These are phyloP conservation scores for Fusarium hainanense DNA, from an alignment of 2,329 filamentous ascomycete species.

Conservation along the genomic window DNA sequence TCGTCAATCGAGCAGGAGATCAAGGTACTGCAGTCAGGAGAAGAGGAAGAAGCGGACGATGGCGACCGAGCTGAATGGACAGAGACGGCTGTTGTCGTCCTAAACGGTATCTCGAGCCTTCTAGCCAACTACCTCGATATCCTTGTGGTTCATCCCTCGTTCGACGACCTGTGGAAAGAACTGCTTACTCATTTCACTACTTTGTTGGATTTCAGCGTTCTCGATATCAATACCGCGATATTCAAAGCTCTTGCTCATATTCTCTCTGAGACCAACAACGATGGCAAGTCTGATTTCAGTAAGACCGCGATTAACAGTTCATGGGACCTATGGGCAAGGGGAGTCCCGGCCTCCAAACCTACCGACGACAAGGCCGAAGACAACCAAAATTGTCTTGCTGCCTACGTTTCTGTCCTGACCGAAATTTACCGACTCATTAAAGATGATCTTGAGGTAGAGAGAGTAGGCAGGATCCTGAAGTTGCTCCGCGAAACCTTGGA, in stretches of 20 bases:
- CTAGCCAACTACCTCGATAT: conserved; percentile 81
- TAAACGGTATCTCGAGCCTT: conserved; percentile 77
- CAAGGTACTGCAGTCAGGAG: conserved; percentile 51
- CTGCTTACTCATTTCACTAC: conserved; percentile 76
- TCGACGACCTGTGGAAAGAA: conserved; percentile 79
- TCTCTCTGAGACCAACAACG: conserved; percentile 62
- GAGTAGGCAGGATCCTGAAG: conserved; percentile 74
- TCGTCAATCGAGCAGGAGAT: conserved; percentile 73
- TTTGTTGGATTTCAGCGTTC: conserved; percentile 69
- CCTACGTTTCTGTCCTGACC: conserved; percentile 81
- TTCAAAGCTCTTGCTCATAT: conserved; percentile 75
- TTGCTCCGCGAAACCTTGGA: conserved; percentile 78
- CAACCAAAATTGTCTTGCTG: conserved; percentile 85
- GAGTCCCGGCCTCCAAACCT: conserved; percentile 64
- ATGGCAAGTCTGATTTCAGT: conserved; percentile 57
- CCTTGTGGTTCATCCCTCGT: conserved; percentile 72
- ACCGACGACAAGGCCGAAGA: conserved; percentile 58
- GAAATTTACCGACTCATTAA: conserved; percentile 83
- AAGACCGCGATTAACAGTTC: conserved; percentile 67
- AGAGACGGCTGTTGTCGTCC: conserved; percentile 78
- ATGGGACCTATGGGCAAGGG: conserved; percentile 77
- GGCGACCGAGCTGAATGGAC: conserved; percentile 70
- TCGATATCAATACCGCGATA: conserved; percentile 78
- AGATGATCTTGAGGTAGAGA: conserved; percentile 68
- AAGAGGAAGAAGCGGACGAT: conserved; percentile 54